Conservation (phyloP, 352 stramenopile genomes). For the Plasmopara muralis region DNA sequence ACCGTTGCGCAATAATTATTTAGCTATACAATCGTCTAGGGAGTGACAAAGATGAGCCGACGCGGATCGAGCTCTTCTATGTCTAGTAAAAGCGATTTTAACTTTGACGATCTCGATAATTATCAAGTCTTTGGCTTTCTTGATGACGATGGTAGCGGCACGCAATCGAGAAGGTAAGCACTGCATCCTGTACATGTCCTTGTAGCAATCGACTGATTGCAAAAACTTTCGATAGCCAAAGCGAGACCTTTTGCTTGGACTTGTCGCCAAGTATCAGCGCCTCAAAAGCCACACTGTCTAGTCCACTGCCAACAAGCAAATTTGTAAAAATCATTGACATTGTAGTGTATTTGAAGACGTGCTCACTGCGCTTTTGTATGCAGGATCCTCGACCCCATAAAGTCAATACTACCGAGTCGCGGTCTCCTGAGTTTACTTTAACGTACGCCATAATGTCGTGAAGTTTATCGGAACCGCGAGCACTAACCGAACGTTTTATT, state of each 20-base stretch:
- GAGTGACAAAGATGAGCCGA: conserved; percentile 14
- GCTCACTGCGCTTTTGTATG: background rate
- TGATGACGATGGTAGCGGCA: conserved; percentile 34
- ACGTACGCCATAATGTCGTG: conserved; percentile 10
- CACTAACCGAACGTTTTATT: background rate
- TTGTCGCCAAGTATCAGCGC: conserved; percentile 40
- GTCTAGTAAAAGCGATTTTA: conserved; percentile 49
- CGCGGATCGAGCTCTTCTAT: conserved; percentile 35
- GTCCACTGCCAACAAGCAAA: conserved; percentile 12
- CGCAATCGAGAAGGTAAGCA: conserved; percentile 20
- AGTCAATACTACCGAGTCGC: conserved; percentile 17
- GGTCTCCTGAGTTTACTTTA: conserved; percentile 15
- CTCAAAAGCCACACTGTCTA: conserved; percentile 7
- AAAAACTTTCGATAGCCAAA: conserved; percentile 9
- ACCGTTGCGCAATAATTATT: background rate
- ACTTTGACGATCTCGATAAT: conserved; percentile 58
- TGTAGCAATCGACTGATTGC: background rate
- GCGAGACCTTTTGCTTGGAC: conserved; percentile 46
- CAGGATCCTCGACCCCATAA: conserved; percentile 11
- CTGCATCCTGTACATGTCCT: background rate
- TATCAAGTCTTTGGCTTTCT: conserved; percentile 49
- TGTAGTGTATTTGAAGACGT: background rate
- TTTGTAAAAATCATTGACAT: conserved; percentile 1
- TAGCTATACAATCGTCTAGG: background rate
- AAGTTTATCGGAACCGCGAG: background rate